Base-by-base conservation (phyloP, 1,139 yeast genomes). In the Hansenula lynferdii region DNA sequence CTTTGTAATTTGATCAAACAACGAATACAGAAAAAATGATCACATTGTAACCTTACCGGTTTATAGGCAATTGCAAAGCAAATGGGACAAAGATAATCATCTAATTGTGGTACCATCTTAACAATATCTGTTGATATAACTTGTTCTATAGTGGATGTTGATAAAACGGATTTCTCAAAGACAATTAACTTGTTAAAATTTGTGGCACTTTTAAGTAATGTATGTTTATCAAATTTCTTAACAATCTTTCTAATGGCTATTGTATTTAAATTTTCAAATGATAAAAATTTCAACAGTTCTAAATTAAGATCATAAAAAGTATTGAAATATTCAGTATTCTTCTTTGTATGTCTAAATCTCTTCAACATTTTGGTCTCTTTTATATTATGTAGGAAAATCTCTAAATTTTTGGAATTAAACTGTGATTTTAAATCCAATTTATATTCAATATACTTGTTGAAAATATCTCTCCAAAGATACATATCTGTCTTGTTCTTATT, bases 141-240 rank as follows among this genome's bases (percentile, higher is more conserved):
- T 36, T 64, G 28, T 75, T 53, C 57, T 17, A 53, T 50, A 0
- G 50, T 23, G 0, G 44, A 43, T 4, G 46, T 42, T 2, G 50
- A 34, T 4, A 49, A 28, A 23, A 37, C 24, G 4, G 36, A 14
- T 10, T 24, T 24, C 61, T 47, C 68, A 64, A 35, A 72, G 9
- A 69, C 62, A 12, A 75, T 61, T 28, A 71, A 42, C 17, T 66
- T 62, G 1, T 80, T 80, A 42, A 77, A 71, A 32, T 64, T 57
- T 12, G 59, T 42, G 32, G 72, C 67, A 2, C 80, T 68, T 22
- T 73, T 70, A 27, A 83, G 61, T 3, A 77, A 65, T 0, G 92
- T 83, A 49, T 77, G 82, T 56, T 83, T 83, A 51, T 83, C 89
- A 50, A 83, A 83, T 54, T 83, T 83, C 54, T 83, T 83, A 50